Base-by-base conservation (phyloP, 257 asterid species). In the Osmanthus fragrans region DNA sequence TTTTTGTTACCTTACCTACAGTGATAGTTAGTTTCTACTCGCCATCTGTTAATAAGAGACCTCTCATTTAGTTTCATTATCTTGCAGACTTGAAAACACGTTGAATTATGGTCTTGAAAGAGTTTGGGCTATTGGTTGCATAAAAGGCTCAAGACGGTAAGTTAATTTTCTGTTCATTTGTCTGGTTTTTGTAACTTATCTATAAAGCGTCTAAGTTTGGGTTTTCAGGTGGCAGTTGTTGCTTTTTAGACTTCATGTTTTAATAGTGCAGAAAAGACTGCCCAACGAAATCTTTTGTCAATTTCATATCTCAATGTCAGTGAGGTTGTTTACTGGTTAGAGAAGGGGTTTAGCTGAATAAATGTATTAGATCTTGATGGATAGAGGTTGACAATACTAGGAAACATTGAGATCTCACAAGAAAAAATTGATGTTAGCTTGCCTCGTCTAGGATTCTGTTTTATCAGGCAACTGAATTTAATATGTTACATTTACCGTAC, bases 41-140 rank as follows among this genome's bases (percentile, higher is more conserved):
- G 68, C 63, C 79, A 12, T 18, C 56, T 69, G 23, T 45, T 7
- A 29, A 51, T 74, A 63, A 42, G 60, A 76, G 60, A 76, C 72
- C 72, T 76, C 86, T 85, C 79, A 82, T 70, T 63, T 10, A 73
- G 72, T 70, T 79, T 7, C 74, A 51, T 75, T 65, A 40, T 83
- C 80, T 80, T 78, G 82, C 97, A 96, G 99, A 83, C 94, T 92
- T 72, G 99, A 96, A 82, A 92, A 94, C 86, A 96, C 99, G 7
- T 80, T 96, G 87, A 94, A 96, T 83, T 96, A 96, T 91, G 96
- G 97, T 34, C 96, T 96, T 86, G 98, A 96, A 85, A 90, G 99
- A 86, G 99, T 96, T 84, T 96, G 99, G 99, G 92, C 99, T 7
- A 78, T 94, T 80, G 96, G 98, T 76, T 94, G 85, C 94, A 88